Evolutionary conservation across 2,329 filamentous ascomycete genomes (phyloP).

Genomic region (Trichocomaceae sp.): DNA sequence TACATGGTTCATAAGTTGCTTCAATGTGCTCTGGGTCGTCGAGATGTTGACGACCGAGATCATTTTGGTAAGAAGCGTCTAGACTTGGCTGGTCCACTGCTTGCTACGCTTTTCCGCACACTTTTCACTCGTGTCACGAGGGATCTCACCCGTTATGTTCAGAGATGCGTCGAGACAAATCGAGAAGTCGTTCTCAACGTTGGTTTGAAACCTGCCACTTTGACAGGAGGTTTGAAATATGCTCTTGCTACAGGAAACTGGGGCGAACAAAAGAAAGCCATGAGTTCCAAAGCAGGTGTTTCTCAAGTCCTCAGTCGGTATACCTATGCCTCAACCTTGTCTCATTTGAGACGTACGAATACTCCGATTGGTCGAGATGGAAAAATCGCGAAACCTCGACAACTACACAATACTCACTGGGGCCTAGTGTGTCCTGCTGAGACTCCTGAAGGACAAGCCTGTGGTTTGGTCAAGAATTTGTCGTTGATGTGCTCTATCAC

Average conservation of each 20-base stretch:
- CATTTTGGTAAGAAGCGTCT: slow-evolving; percentile 98
- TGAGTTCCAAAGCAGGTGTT: slow-evolving; percentile 89
- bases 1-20: slow-evolving; percentile 98
- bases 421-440: slow-evolving; percentile 94
- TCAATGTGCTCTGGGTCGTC: slow-evolving; percentile 84
- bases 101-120: slow-evolving; percentile 92
- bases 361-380: slow-evolving; percentile 96
- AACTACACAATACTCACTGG: slow-evolving; percentile 98
- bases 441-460: slow-evolving; percentile 96
- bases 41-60: slow-evolving; percentile 94
- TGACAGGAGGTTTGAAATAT: slow-evolving; percentile 93
- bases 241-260: slow-evolving; percentile 96
- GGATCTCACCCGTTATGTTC: slow-evolving; percentile 84
- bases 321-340: slow-evolving; percentile 92
- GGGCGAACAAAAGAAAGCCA: slow-evolving; percentile 99
- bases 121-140: slow-evolving; percentile 86
- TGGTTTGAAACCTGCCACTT: slow-evolving; percentile 81
- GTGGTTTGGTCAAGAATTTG: slow-evolving; percentile 95
- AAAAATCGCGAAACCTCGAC: slow-evolving; percentile 94
- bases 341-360: slow-evolving; percentile 94
- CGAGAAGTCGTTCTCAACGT: slow-evolving; percentile 84
- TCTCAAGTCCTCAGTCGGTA: slow-evolving; percentile 98
- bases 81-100: slow-evolving; percentile 85
- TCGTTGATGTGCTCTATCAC: slow-evolving; percentile 98
- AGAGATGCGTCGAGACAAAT: slow-evolving; percentile 83